Evolutionary conservation across 345 rosid genomes (phyloP), one percentile per base, ranked within the genome.

Genomic region (Corchorus capsularis): DNA sequence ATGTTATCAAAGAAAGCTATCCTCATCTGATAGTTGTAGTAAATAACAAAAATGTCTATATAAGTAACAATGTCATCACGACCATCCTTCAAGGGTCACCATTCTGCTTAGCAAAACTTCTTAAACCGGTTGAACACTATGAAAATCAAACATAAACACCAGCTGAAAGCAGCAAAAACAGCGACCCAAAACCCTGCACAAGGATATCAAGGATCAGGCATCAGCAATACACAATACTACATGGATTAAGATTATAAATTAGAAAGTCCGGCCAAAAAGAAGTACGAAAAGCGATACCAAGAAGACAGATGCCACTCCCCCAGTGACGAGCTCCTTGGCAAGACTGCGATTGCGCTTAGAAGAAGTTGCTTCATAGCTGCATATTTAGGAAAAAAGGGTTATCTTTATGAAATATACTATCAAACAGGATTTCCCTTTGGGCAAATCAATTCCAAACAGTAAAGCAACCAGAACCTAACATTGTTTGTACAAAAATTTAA

Each of bases 111-210:
- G 41, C 77, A 75, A 69, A 83, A 70, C 34, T 76, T 41, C 32
- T 17, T 72, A 47, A 32, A 70, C 59, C 41, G 34, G 67, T 75
- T 43, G 68, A 10, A 57, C 37, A 27, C 39, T 63, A 54, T 39
- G 14, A 5, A 64, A 65, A 81, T 83, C 82, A 96, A 63, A 96
- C 98, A 78, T 96, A 96, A 82, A 93, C 85, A 50, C 98, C 98
- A 5, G 92, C 86, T 70, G 98, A 89, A 74, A 96, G 96, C 43
- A 95, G 89, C 86, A 95, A 73, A 84, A 95, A 95, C 84, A 95
- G 87, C 22, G 98, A 90, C 17, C 99, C 99, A 34, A 95, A 95
- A 34, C 99, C 99, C 99, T 95, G 94, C 84, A 77, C 59, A 80
- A 82, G 19, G 34, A 74, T 46, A 73, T 3, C 22, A 17, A 63